These are phyloP conservation scores for Alternaria brassicicola DNA, from an alignment of 2,329 filamentous ascomycete genomes.

Conservation along the genomic window DNA sequence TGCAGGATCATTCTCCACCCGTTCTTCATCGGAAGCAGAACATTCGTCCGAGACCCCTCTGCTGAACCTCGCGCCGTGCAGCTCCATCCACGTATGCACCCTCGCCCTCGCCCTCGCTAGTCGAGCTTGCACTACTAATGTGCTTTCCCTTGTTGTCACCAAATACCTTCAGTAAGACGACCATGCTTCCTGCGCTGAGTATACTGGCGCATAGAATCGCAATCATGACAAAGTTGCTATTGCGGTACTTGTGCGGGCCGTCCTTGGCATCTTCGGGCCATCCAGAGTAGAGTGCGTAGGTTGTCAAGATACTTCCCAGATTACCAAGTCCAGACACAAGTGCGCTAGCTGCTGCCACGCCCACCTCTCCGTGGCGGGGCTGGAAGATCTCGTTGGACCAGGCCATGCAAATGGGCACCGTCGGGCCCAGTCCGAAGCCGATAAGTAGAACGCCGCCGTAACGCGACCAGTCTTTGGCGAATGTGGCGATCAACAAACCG, in stretches of 20 bases:
- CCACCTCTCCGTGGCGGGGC: conserved; percentile 84
- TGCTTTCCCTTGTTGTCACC: conserved; percentile 46
- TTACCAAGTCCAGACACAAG: conserved; percentile 88
- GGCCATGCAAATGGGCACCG: conserved; percentile 91
- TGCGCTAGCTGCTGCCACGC: conserved; percentile 83
- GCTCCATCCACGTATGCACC: conserved; percentile 55
- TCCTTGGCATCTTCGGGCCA: conserved; percentile 73
- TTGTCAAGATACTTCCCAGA: conserved; percentile 82
- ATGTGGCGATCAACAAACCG: conserved; percentile 79
- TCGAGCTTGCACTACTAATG: conserved; percentile 40
- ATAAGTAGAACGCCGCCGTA: conserved; percentile 90
- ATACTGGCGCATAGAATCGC: conserved; percentile 83
- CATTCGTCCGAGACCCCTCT: conserved; percentile 49
- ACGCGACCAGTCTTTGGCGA: conserved; percentile 80
- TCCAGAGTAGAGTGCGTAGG: conserved; percentile 86
- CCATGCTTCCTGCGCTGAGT: conserved; percentile 71
- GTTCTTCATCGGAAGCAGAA: conserved; percentile 33
- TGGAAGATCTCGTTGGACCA: conserved; percentile 94
- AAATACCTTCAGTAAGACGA: conserved; percentile 62
- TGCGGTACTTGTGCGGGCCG: conserved; percentile 74
- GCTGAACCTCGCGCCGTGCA: conserved; percentile 50
- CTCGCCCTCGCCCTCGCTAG: conserved; percentile 63
- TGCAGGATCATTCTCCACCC: conserved; percentile 12
- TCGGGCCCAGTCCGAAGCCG: conserved; percentile 87
- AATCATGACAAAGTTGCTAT: conserved; percentile 87